Conservation (phyloP, 768 basidiomycete genomes). For the Lentinula sp. region DNA sequence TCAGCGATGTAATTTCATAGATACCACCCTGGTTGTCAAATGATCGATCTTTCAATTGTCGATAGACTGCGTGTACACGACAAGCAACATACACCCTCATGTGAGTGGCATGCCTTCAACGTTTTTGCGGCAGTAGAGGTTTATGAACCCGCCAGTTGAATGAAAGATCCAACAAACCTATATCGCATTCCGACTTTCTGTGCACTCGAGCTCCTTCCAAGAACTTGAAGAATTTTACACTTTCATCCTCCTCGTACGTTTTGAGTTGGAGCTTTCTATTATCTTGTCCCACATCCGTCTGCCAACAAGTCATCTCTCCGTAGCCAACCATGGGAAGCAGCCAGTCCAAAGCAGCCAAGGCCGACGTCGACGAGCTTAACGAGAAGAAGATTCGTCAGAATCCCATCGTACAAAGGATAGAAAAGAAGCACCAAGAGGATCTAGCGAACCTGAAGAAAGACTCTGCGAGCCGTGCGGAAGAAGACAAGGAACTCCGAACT, state of each 20-base stretch:
- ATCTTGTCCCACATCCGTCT: background rate
- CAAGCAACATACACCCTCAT: background rate
- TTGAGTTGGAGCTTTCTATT: background rate
- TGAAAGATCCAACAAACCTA: background rate
- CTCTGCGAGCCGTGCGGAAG: background rate
- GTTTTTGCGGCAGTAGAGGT: background rate
- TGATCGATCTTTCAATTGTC: background rate
- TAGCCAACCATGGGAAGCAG: background rate
- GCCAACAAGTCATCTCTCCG: background rate
- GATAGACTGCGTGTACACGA: background rate
- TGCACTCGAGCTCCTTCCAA: background rate
- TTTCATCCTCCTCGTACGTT: background rate
- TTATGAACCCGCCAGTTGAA: background rate
- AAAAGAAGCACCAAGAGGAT: constrained; percentile 2
- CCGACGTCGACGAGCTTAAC: background rate
- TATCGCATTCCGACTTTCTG: background rate
- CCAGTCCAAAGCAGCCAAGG: constrained; percentile 2
- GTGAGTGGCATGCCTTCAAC: background rate
- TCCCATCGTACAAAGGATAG: background rate
- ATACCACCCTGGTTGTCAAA: no score
- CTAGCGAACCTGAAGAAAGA: background rate
- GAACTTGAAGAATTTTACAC: background rate
- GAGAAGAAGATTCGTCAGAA: background rate
- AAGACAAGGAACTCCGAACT: background rate
- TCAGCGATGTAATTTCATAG: no score